A percentile compares a stretch with the other conserved stretches of the same genome.
Evolutionary conservation across 768 basidiomycete species (phyloP).

Genomic region (Artomyces pyxidatus): DNA sequence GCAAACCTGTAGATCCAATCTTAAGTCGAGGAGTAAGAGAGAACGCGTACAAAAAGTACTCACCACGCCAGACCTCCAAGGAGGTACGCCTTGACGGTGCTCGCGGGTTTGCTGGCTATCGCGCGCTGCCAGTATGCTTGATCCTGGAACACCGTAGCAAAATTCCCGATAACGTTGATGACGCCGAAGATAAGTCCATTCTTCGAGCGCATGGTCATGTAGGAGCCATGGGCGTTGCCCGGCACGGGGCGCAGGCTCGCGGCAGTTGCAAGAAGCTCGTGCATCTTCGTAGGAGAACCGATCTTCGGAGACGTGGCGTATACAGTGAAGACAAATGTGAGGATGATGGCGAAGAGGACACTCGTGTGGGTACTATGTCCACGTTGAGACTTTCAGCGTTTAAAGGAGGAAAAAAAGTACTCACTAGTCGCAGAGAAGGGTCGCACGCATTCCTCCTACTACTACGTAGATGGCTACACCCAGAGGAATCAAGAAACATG

Average conservation of each 20-base stretch:
- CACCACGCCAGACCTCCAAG: constrained; percentile 85
- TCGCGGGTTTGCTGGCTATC: constrained; percentile 76
- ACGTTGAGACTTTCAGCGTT: neutral
- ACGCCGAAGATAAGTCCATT: constrained; percentile 60
- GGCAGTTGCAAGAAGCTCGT: constrained; percentile 61
- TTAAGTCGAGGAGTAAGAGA: neutral
- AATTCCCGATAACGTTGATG: constrained; percentile 85
- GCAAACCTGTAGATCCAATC: constrained; percentile 46
- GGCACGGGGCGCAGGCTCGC: constrained; percentile 49
- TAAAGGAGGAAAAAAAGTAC: constrained; percentile 20
- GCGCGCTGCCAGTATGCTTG: constrained; percentile 84
- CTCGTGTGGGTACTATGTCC: constrained; percentile 69
- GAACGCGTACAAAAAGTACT: constrained; percentile 8
- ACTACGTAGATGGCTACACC: constrained; percentile 87
- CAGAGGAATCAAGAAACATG: constrained; percentile 84
- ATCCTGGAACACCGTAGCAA: constrained; percentile 54
- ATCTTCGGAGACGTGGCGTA: constrained; percentile 77
- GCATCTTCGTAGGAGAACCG: constrained; percentile 72
- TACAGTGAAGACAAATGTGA: constrained; percentile 67
- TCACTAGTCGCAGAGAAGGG: constrained; percentile 79
- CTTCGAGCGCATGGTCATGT: constrained; percentile 54
- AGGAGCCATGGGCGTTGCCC: constrained; percentile 82
- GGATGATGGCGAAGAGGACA: constrained; percentile 81
- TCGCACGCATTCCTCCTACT: constrained; percentile 81
- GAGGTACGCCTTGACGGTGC: constrained; percentile 86